Evolutionary conservation across 2,329 filamentous ascomycete species (phyloP).

Genomic region (Aspergillus uvarum): DNA sequence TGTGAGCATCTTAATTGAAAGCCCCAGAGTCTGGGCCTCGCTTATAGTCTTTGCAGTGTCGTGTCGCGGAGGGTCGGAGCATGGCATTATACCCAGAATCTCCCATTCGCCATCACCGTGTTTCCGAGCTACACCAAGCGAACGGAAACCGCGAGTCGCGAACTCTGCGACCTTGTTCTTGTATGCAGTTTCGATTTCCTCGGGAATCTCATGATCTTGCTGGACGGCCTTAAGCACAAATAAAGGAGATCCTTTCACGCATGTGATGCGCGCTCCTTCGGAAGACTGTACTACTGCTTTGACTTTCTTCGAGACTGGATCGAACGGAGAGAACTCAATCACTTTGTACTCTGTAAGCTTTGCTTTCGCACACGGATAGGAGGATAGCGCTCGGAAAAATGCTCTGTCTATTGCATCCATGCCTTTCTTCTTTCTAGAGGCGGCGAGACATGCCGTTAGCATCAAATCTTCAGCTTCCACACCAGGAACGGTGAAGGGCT

Average conservation of each 20-base stretch:
- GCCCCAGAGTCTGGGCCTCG: constrained; percentile 81
- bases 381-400: constrained; percentile 81
- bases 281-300: constrained; percentile 79
- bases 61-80: constrained; percentile 85
- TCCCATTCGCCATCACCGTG: constrained; percentile 79
- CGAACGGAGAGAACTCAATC: constrained; percentile 81
- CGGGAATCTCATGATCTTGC: constrained; percentile 76
- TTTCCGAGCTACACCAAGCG: constrained; percentile 89
- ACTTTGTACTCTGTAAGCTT: constrained; percentile 82
- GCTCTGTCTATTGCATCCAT: constrained; percentile 94
- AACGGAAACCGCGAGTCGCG: constrained; percentile 89
- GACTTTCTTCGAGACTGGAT: constrained; percentile 92
- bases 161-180: constrained; percentile 93
- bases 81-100: constrained; percentile 93
- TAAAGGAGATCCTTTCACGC: constrained; percentile 87
- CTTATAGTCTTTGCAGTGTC: constrained; percentile 88
- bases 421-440: constrained; percentile 92
- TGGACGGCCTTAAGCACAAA: constrained; percentile 85
- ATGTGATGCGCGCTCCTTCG: constrained; percentile 78
- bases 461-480: constrained; percentile 86
- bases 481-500: constrained; percentile 79
- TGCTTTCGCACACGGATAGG: constrained; percentile 78
- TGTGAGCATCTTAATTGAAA: constrained; percentile 95
- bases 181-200: constrained; percentile 76
- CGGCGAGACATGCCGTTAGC: constrained; percentile 86